Evolutionary conservation across 2,329 filamentous ascomycete species (phyloP).

Genomic region (Cladophialophora bantiana): DNA sequence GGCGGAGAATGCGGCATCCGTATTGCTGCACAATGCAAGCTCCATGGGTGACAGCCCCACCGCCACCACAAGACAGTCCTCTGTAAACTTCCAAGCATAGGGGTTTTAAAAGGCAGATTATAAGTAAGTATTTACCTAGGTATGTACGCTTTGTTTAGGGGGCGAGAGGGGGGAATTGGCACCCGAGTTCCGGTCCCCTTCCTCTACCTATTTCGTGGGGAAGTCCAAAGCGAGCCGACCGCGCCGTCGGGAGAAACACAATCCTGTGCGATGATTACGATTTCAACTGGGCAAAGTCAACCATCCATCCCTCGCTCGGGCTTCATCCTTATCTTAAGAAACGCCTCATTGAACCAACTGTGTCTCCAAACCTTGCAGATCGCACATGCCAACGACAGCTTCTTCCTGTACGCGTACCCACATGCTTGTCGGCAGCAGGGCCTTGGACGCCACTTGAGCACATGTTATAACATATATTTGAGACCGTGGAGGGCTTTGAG

Average conservation of each 20-base stretch:
- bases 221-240: neutral
- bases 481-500: neutral
- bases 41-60: neutral
- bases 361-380: conserved; percentile 2
- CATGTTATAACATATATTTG: neutral
- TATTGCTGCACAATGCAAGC: conserved; percentile 2
- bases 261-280: neutral
- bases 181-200: neutral
- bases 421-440: neutral
- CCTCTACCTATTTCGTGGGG: neutral
- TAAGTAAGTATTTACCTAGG: neutral
- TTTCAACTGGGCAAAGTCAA: neutral
- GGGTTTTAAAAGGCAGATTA: neutral
- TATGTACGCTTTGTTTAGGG: too few species aligned
- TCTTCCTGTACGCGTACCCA: neutral
- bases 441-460: neutral
- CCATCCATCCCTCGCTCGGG: neutral
- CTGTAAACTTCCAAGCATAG: neutral
- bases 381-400: neutral
- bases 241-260: neutral
- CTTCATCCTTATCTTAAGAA: neutral
- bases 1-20: conserved; percentile 6
- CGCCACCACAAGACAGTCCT: neutral
- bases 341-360: neutral
- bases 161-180: neutral